A percentile compares a stretch with the other conserved stretches of the same genome.
These are phyloP conservation scores for Silene uniflora DNA, from an alignment of 148 eudicot genomes.

Conservation along the genomic window DNA sequence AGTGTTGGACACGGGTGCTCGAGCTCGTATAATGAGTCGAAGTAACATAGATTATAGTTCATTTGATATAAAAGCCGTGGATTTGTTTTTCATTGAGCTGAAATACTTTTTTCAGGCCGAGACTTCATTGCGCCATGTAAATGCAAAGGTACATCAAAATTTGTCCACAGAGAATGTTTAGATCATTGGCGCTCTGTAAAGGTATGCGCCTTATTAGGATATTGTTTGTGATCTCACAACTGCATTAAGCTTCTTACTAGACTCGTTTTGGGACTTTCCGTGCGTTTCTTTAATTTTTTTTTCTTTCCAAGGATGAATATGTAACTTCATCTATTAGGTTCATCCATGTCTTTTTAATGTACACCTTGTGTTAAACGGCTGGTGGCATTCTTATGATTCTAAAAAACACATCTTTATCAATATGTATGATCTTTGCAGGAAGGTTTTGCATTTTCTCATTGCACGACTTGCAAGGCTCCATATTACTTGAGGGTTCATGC, in stretches of 20 bases:
- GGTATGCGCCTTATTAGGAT: conserved; percentile 33
- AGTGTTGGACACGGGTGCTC: too few species aligned
- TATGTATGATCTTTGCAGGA: conserved; percentile 50
- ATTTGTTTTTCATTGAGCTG: not conserved
- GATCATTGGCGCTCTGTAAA: conserved; percentile 97
- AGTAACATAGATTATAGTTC: too few species aligned
- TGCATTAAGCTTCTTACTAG: not conserved
- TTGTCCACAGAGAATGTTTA: conserved; percentile 87
- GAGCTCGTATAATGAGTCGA: too few species aligned
- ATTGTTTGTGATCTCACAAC: not conserved
- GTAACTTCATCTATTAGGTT: not conserved
- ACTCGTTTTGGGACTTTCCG: not conserved
- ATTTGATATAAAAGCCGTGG: not conserved
- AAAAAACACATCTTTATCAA: not conserved
- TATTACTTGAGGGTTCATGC: conserved; percentile 87
- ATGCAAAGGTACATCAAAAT: conserved; percentile 94
- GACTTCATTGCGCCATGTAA: conserved; percentile 98
- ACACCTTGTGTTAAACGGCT: not conserved
- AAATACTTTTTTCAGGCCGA: conserved; percentile 53
- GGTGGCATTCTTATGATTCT: not conserved
- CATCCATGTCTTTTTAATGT: not conserved
- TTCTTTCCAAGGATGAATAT: too few species aligned
- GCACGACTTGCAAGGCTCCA: conserved; percentile 98
- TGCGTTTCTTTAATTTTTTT: not conserved
- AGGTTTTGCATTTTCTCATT: conserved; percentile 43